A percentile compares a stretch with the other conserved stretches of the same genome.
Evolutionary conservation across 805 yeast species (phyloP).

Genomic region (Cyberlindnera bimundalis): DNA sequence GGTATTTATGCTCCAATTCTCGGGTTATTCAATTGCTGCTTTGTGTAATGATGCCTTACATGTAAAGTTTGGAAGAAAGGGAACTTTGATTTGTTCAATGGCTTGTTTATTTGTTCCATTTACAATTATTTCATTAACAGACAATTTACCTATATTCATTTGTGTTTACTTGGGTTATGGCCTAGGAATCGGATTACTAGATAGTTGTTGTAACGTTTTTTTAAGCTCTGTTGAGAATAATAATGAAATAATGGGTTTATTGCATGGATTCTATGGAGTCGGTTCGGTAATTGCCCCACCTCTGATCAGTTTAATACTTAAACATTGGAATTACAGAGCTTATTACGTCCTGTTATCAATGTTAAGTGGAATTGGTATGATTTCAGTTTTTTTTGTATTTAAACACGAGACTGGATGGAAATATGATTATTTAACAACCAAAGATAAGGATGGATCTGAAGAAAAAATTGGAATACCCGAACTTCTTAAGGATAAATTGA

Average conservation of each 20-base stretch:
- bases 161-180: conserved; percentile 43
- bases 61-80: conserved; percentile 43
- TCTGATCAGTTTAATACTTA: conserved; percentile 44
- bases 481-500: conserved; percentile 30
- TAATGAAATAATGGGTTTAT: conserved; percentile 54
- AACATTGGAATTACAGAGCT: conserved; percentile 24
- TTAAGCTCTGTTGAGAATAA: conserved; percentile 43
- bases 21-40: conserved; percentile 56
- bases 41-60: conserved; percentile 43
- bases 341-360: conserved; percentile 10
- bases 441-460: conserved; percentile 20
- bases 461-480: conserved; percentile 16
- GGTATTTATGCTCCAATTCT: conserved; percentile 48
- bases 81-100: conserved; percentile 38
- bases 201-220: conserved; percentile 54
- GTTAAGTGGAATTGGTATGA: conserved; percentile 23
- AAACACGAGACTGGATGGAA: conserved; percentile 38
- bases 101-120: conserved; percentile 36
- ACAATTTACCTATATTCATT: conserved; percentile 39
- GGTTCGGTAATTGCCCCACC: conserved; percentile 74
- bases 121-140: conserved; percentile 32
- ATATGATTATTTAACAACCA: conserved; percentile 23
- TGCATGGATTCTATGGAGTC: conserved; percentile 69
- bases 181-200: conserved; percentile 53
- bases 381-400: conserved; percentile 41